Evolutionary conservation across 2,329 filamentous ascomycete genomes (phyloP), one percentile per base, ranked within the genome.

Genomic region (Dactylellina sp.): DNA sequence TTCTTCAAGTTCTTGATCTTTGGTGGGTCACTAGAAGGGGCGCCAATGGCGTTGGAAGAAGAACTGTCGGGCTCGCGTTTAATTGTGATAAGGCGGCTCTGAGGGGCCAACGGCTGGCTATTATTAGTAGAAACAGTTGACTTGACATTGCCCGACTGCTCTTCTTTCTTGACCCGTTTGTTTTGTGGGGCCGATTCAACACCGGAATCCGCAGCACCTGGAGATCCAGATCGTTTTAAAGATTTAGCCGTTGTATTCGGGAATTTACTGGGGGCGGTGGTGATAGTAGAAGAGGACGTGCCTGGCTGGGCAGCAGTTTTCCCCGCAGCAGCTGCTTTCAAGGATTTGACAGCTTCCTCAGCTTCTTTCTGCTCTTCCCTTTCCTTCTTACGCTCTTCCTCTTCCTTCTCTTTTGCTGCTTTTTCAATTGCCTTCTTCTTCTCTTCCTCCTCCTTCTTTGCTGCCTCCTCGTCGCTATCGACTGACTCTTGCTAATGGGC

Each of bases 361-460:
- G 70, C 56, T 55, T 74, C 70, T 40, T 74, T 74, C 24, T 74
- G 70, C 18, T 74, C 70, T n/a, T 74, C 60, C 39, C 35, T 61
- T 35, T 74, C 70, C 20, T 37, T 56, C 42, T 62, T 74, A 7
- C 55, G 47, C 40, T 74, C 70, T n/a, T 74, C 70, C 24, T 74
- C 70, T 14, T 74, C 70, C 49, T 74, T 71, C n/a, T 77, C 75
- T 39, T 76, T 74, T 14, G 61, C 64, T 3, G 75, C 72, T 47
- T 75, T 75, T 39, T 76, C 75, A 47, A 66, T 62, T 20, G 77
- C 63, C 62, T 75, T 81, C 77, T 75, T 71, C 80, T 79, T 83
- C 77, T 78, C 81, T 80, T 84, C 83, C 75, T 85, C 84, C 68
- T 84, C 82, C 74, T 83, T 82, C 76, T 82, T 81, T 18, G 78